Base-by-base conservation (phyloP, 108 stramenopile species). In the Skeletonema costatum region DNA sequence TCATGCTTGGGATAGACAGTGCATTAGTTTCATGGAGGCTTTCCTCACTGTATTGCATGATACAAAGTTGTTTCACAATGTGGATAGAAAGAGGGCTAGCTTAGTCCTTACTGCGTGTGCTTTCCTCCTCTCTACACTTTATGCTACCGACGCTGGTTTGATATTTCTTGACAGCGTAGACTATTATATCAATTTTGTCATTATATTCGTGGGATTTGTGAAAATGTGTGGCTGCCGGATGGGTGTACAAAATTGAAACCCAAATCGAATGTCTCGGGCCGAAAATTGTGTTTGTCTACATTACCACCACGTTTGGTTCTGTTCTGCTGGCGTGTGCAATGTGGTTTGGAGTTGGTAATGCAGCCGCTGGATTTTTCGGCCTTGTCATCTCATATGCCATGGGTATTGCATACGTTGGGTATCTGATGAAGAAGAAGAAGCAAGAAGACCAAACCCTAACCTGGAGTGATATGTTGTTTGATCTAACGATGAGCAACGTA, bases 131-230 rank as follows among this genome's bases (percentile, higher is more conserved):
- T 70, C 74, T 14, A 44, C 82, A 17, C 72, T 89, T 10, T 89
- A 86, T 41, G 81, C 81, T 29, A 88, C 89, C 2, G 90, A 91
- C 70, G 85, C 87, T 70, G 88, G 88, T 29, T 38, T 46, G 10
- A 79, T 68, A 68, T 85, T 89, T 53, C 77, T 91, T 17, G 90
- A 91, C 36, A 56, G 63, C 0, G 77, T 89, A 41, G 90, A 91
- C 56, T 87, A 86, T 59, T 91, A 89, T 69, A 86, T 89, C 71
- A 88, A 89, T 68, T 88, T 86, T 66, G 78, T 91, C 48, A 81
- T 88, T 73, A 75, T 91, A 16, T 67, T 91, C 16, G 77, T 88
- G 29, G 90, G 90, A 32, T 85, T 84, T 46, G 73, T 82, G n/a
- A 86, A 86, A 91, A 67, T 64, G 77, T 13, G 84, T 91, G 64